Base-by-base conservation (phyloP, 495 filamentous ascomycete genomes). In the Cudoniella acicularis region DNA sequence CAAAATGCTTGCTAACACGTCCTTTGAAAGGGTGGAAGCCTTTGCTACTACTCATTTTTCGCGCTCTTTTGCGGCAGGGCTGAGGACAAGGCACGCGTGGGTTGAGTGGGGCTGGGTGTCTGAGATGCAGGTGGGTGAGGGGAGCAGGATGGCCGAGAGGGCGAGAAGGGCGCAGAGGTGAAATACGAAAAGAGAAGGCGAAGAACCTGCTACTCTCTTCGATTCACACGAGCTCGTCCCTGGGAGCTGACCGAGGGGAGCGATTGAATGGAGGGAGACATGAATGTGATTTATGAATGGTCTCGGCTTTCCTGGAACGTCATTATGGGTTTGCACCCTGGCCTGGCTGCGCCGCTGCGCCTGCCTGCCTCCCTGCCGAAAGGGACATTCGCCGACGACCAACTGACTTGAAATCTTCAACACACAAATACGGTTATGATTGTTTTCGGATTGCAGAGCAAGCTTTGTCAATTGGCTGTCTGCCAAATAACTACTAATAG, bases 1-100 rank as follows among this genome's bases (percentile, higher is more conserved):
- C 71, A 55, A 75, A 77, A 52, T 71, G 73, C 61, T 57, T 69
- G 62, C 70, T 72, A 16, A 77, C 62, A 49, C 63, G 57, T 11
- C 74, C 74, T 36, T 67, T 68, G 62, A 76, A 76, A 3, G 74
- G 74, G 52, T 76, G 72, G 47, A 77, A 77, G 25, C 73, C 70
- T 47, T 63, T 63, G 51, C 59, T 49, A 10, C 49, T 48, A 10
- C 49, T 48, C 66, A 69, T 69, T 10, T 47, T 57, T 48, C n/a
- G n/a, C n/a, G 6, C 30, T 18, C 10, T 25, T 52, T 30, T 48
- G 17, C 17, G 4, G 22, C 45, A 24, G 50, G 41, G 22, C 23
- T 58, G 18, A 26, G 45, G 41, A 43, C 21, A 27, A 11, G 45
- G 16, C 20, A n/a, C 45, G 24, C 10, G 22, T 40, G 10, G 52